Conservation (phyloP, 768 basidiomycete species). For the Gloeopeniophorella convolvens region DNA sequence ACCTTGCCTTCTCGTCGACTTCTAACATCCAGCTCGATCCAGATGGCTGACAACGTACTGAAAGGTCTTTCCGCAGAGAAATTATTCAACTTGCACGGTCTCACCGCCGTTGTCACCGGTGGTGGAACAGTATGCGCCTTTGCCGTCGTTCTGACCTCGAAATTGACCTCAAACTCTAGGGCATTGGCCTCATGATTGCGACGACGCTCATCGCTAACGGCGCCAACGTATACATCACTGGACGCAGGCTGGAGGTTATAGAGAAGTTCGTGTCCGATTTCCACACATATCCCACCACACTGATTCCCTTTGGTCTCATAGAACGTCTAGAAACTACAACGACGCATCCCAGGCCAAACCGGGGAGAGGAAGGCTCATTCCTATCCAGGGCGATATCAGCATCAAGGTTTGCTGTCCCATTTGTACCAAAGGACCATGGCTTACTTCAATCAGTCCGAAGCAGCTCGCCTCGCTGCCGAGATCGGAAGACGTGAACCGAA, state of each 20-base stretch:
- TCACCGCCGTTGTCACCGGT: too few species aligned
- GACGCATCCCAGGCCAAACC: conserved; percentile 28
- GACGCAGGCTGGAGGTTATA: conserved; percentile 35
- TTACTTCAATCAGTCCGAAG: conserved; percentile 32
- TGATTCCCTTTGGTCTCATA: too few species aligned
- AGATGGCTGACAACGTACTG: too few species aligned
- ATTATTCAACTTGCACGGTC: too few species aligned
- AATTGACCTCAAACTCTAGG: too few species aligned
- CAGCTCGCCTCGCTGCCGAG: conserved; percentile 35
- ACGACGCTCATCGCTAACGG: conserved; percentile 42
- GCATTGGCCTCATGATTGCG: conserved; percentile 45
- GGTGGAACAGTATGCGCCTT: too few species aligned
- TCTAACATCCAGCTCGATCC: too few species aligned
- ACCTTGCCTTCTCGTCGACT: too few species aligned
- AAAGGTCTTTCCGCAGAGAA: too few species aligned
- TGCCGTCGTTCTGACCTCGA: too few species aligned
- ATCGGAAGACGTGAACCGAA: conserved; percentile 22
- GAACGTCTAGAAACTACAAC: conserved; percentile 34
- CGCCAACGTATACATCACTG: conserved; percentile 44
- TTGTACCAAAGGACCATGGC: neutral
- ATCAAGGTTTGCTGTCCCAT: conserved; percentile 27
- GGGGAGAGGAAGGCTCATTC: conserved; percentile 33
- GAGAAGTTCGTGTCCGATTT: conserved; percentile 27
- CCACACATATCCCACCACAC: too few species aligned
- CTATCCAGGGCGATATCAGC: conserved; percentile 37